Base-by-base conservation (phyloP, 306 rosid genomes). In the Erythrophleum fordii region DNA sequence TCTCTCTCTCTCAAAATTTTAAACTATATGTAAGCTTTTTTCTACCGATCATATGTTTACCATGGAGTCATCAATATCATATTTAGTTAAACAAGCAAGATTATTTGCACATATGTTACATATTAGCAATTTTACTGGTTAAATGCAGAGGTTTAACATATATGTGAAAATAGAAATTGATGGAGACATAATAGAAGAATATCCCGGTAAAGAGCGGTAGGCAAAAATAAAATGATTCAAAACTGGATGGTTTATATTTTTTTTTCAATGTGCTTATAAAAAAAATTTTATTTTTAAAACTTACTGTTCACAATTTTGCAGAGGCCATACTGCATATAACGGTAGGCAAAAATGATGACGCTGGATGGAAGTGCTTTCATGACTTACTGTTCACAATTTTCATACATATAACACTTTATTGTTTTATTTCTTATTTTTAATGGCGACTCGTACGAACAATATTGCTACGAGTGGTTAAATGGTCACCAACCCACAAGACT, bases 401-500 rank as follows among this genome's bases (percentile, higher is more conserved):
- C 25, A 1, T 23, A 22, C 41, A 31, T 49, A 10, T 28, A 8
- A 20, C 17, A 41, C 8, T n/a, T 72, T 10, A n/a, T 26, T 61
- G 42, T 58, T 25, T 68, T 8, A 0, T 26, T 59, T 31, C 11
- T 8, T 7, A 7, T 6, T 70, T 70, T 34, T 3, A 44, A 66
- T 25, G 71, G 56, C 14, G 66, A 55, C 34, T 39, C 51, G 28
- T 37, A 83, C 22, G 73, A 68, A 42, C 29, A 80, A 73, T 46
- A 68, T 83, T 82, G 80, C 73, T 11, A 29, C 2, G 83, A 84
- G 94, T 87, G 77, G 94, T 90, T 92, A 85, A 89, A 87, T 69
- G 91, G 81, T 90, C 31, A 88, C 92, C 97, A 87, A 92, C 86
- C 88, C 80, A 39, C 37, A 72, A 41, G 91, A 89, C 89, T 61